Evolutionary conservation across 2,329 filamentous ascomycete species (phyloP).

Genomic region (Aspergillus piperis): DNA sequence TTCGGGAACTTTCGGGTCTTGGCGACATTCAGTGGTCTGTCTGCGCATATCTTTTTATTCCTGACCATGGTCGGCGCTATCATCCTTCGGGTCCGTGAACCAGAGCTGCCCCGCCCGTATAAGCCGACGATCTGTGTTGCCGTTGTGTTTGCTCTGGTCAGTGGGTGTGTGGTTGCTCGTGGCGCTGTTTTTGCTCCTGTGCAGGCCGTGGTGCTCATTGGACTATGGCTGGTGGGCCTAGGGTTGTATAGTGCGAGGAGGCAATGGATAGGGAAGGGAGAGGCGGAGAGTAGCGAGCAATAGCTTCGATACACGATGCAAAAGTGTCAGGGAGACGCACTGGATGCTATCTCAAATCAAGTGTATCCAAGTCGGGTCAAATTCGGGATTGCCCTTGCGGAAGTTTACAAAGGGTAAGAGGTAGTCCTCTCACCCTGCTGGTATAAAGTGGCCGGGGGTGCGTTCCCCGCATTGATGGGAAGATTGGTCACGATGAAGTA

Average conservation of each 20-base stretch:
- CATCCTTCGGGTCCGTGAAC: slow-evolving; percentile 16
- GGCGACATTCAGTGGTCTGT: slow-evolving; percentile 20
- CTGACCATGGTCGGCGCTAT: slow-evolving; percentile 19
- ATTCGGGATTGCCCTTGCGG: too few species aligned
- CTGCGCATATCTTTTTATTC: slow-evolving; percentile 19
- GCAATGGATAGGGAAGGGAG: slow-evolving; percentile 3
- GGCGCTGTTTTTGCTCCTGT: slow-evolving; percentile 16
- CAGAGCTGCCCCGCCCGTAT: slow-evolving; percentile 14
- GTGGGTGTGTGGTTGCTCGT: slow-evolving; percentile 13
- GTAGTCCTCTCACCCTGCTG: too few species aligned
- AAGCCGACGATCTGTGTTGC: slow-evolving; percentile 15
- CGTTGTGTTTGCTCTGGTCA: slow-evolving; percentile 11
- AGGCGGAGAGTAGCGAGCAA: too few species aligned
- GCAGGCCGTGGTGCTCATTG: slow-evolving; percentile 12
- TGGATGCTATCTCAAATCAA: too few species aligned
- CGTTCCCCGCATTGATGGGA: too few species aligned
- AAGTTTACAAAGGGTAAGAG: too few species aligned
- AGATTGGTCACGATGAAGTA: too few species aligned
- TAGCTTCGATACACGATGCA: too few species aligned
- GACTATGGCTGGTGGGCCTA: slow-evolving; percentile 14
- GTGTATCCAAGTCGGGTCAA: too few species aligned
- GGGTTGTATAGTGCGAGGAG: slow-evolving; percentile 8
- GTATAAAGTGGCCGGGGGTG: too few species aligned
- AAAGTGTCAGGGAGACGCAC: too few species aligned
- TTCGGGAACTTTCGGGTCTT: slow-evolving; percentile 20